Evolutionary conservation across 1,284 basidiomycete species (phyloP).

Genomic region (Agaricales sp.): DNA sequence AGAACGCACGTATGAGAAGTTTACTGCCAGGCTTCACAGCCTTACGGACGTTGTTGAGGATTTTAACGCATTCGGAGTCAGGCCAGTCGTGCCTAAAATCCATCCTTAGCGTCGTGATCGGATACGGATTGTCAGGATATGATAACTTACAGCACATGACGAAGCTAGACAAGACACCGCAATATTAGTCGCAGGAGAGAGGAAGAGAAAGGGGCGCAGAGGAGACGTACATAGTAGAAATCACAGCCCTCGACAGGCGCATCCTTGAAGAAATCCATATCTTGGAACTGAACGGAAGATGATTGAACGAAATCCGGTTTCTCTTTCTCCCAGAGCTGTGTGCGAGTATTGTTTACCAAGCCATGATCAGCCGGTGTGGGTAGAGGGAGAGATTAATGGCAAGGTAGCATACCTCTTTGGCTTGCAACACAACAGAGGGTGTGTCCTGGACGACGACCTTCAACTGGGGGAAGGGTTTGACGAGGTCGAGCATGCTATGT

Average conservation of each 20-base stretch:
- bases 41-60: conserved; percentile 19
- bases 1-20: conserved; percentile 20
- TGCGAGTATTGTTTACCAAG: conserved; percentile 7
- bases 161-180: conserved; percentile 5
- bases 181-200: not conserved
- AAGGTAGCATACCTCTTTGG: conserved; percentile 15
- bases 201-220: not conserved
- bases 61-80: conserved; percentile 6
- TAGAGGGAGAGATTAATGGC: conserved; percentile 4
- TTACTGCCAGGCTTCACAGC: conserved; percentile 19
- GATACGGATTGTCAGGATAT: not conserved
- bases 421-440: conserved; percentile 24
- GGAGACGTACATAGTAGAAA: conserved; percentile 30
- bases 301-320: conserved; percentile 26
- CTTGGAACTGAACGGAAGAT: not conserved
- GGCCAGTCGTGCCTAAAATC: conserved; percentile 10
- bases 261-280: conserved; percentile 30
- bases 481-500: conserved; percentile 28
- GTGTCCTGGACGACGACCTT: conserved; percentile 35
- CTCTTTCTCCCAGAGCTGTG: conserved; percentile 14
- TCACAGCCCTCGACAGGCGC: conserved; percentile 28
- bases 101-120: not conserved
- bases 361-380: not conserved
- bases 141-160: conserved; percentile 7
- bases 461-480: conserved; percentile 28